Conservation (phyloP, 352 stramenopile genomes). For the Phytopythium kandeliae region DNA sequence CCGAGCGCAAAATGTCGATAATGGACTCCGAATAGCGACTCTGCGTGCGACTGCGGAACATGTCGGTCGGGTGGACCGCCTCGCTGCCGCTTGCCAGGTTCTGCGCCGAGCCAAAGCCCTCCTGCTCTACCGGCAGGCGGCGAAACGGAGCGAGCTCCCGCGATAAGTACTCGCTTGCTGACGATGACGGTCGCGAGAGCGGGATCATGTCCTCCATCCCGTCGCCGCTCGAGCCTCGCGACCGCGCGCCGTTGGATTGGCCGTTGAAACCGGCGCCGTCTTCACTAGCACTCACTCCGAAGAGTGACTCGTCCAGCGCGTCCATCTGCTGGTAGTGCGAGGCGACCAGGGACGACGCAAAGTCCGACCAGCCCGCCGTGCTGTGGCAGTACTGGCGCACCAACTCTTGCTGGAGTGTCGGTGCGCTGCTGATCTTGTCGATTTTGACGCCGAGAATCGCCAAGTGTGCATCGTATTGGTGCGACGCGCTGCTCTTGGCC, state of each 20-base stretch:
- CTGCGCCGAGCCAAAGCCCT: conserved; percentile 58
- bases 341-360: conserved; percentile 58
- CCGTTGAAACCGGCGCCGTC: conserved; percentile 6
- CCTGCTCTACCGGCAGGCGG: conserved; percentile 59
- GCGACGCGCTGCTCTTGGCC: conserved; percentile 32
- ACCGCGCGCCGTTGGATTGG: conserved; percentile 3
- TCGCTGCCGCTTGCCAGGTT: conserved; percentile 57
- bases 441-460: conserved; percentile 77
- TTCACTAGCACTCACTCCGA: conserved; percentile 14
- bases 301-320: conserved; percentile 48
- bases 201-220: conserved; percentile 46
- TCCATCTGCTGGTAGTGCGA: conserved; percentile 76
- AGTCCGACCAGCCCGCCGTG: conserved; percentile 56
- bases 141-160: conserved; percentile 60
- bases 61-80: conserved; percentile 54
- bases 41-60: conserved; percentile 65
- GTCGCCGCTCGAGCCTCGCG: conserved; percentile 24
- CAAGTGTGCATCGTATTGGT: conserved; percentile 66
- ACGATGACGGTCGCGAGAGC: conserved; percentile 47
- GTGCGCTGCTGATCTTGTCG: conserved; percentile 71
- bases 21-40: conserved; percentile 70
- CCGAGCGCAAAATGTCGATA: conserved; percentile 57
- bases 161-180: conserved; percentile 59
- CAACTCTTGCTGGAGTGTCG: conserved; percentile 67
- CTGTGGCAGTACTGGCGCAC: conserved; percentile 71